Base-by-base conservation (phyloP, 1,284 basidiomycete genomes). In the Leccinum laetum region DNA sequence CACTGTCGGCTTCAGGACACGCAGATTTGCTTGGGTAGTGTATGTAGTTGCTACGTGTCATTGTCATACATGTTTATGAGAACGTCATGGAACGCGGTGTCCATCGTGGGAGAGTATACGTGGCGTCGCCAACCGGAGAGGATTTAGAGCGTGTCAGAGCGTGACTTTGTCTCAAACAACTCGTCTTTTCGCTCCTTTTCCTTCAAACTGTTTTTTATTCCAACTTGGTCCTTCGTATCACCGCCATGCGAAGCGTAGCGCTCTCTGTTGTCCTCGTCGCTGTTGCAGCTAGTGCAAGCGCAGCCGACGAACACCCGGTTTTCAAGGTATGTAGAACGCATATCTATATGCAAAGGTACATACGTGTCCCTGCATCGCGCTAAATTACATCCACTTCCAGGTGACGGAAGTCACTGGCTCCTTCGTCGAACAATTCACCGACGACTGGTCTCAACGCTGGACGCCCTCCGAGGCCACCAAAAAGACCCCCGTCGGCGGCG, bases 371-470 rank as follows among this genome's bases (percentile, higher is more conserved):
- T 58, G 29, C 35, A 64, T 18, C 41, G n/a, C 26, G 29, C 18
- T 68, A 37, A 73, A 52, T 18, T 56, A 32, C 55, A 7, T 55
- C 0, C 52, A 26, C 35, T 55, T 65, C 37, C 73, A 98, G 94
- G 83, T 92, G 58, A 92, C 96, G 63, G 79, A 83, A 65, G 83
- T 98, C 80, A 89, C 92, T 74, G 96, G 93, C n/a, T 90, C 94
- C 67, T 99, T 99, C 84, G 76, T 99, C 72, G 98, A 99, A 80
- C 98, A 99, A 79, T 99, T 99, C 84, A 93, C 91, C 29, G 86
- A 91, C 64, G 92, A 93, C 81, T 97, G 94, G 93, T 79, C 90
- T 56, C 85, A 90, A 64, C 93, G 96, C 70, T 99, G 98, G 98
- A 94, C 94, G 64, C 90, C 96, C 46, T 99, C 96, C 7, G 91